Evolutionary conservation across 2,329 filamentous ascomycete species (phyloP).

Genomic region (Pseudohalonectria lignicola): DNA sequence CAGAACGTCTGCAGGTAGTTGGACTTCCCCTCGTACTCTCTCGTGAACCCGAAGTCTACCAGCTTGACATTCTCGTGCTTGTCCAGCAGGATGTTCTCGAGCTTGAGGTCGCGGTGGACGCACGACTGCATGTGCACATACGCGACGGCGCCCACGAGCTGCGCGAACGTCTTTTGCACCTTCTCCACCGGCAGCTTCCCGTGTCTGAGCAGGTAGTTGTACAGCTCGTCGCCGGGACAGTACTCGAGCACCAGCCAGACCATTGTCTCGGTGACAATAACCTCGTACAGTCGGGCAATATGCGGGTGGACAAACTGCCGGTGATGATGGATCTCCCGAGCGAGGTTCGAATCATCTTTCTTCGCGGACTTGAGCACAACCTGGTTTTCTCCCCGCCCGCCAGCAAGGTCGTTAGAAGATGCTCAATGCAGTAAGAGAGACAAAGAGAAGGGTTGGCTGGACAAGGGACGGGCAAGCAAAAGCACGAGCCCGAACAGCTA

Average conservation of each 20-base stretch:
- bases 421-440: not conserved
- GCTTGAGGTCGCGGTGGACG: constrained; percentile 91
- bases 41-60: constrained; percentile 94
- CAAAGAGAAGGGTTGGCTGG: constrained; percentile 1
- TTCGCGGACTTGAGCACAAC: constrained; percentile 98
- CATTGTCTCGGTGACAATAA: constrained; percentile 88
- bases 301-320: constrained; percentile 96
- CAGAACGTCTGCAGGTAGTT: constrained; percentile 97
- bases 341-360: constrained; percentile 90
- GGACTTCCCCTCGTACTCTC: constrained; percentile 90
- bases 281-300: constrained; percentile 92
- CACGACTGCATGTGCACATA: constrained; percentile 95
- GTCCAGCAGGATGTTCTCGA: constrained; percentile 93
- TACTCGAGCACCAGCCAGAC: constrained; percentile 98
- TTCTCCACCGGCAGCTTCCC: constrained; percentile 76
- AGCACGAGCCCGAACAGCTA: not conserved
- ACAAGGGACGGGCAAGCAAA: not conserved
- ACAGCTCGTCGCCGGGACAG: constrained; percentile 91
- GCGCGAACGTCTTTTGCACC: constrained; percentile 91
- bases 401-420: not conserved
- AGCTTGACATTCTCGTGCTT: constrained; percentile 96
- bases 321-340: constrained; percentile 96
- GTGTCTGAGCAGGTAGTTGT: constrained; percentile 85
- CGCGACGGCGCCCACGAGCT: constrained; percentile 85
- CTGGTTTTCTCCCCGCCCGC: too few relatives aligned